Percentiles rank a stretch among this genome's conserved stretches.
Evolutionary conservation across 2,329 filamentous ascomycete genomes (phyloP).

Genomic region (Stagonosporopsis chrysanthemi): DNA sequence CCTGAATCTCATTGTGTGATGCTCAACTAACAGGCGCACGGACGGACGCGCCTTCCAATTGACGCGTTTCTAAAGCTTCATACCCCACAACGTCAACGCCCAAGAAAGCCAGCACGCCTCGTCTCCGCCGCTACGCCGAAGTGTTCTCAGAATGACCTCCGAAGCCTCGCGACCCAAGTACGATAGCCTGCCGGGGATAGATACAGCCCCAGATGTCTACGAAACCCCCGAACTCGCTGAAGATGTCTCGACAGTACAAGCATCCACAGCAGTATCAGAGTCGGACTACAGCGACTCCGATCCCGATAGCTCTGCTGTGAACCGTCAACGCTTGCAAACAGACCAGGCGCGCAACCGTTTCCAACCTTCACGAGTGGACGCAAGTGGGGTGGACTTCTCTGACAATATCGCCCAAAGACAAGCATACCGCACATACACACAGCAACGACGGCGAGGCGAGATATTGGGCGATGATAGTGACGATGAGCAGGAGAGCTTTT

Average conservation of each 20-base stretch:
- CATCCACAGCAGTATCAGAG: constrained; percentile 49
- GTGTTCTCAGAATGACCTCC: constrained; percentile 31
- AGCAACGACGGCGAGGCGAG: constrained; percentile 69
- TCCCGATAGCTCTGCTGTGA: constrained; percentile 61
- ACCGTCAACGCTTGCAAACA: constrained; percentile 76
- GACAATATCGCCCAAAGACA: constrained; percentile 82
- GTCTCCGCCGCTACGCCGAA: neutral
- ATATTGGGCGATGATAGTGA: constrained; percentile 76
- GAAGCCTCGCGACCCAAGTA: constrained; percentile 47
- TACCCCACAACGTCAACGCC: constrained; percentile 15
- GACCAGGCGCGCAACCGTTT: constrained; percentile 83
- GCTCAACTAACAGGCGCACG: constrained; percentile 1
- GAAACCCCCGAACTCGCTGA: constrained; percentile 94
- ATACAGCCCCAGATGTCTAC: constrained; percentile 93
- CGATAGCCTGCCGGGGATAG: constrained; percentile 63
- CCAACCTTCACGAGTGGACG: constrained; percentile 75
- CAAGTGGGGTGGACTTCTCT: constrained; percentile 83
- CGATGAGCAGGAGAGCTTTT: constrained; percentile 71
- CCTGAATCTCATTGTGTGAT: neutral
- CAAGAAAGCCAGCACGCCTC: neutral
- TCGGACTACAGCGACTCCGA: constrained; percentile 65
- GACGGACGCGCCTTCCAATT: constrained; percentile 27
- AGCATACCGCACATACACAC: constrained; percentile 79
- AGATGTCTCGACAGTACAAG: constrained; percentile 81
- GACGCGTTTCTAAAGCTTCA: constrained; percentile 27